Evolutionary conservation across 148 eudicot species (phyloP).

Genomic region (Amaranthus cruentus): DNA sequence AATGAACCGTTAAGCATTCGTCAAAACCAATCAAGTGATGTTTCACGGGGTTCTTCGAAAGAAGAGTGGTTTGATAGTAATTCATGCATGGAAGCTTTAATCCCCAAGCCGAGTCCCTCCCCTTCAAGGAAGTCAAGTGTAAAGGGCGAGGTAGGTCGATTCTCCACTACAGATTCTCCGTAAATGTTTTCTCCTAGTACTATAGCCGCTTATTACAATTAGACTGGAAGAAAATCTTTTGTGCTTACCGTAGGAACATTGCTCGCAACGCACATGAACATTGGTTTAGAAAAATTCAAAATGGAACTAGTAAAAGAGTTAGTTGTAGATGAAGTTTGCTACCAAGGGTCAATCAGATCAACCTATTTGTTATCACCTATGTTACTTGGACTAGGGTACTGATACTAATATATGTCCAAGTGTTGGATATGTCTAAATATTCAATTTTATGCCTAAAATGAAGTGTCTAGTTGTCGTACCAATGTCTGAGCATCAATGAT

Average conservation of each 20-base stretch:
- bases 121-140: conserved; percentile 34
- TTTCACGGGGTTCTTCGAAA: conserved; percentile 25
- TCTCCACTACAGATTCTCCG: not conserved
- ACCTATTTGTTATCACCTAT: not conserved
- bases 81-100: conserved; percentile 24
- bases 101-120: conserved; percentile 25
- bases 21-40: conserved; percentile 30
- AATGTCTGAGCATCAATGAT: too few relatives aligned
- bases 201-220: not conserved
- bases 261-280: too few relatives aligned
- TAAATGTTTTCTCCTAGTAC: not conserved
- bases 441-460: too few relatives aligned
- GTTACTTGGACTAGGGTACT: too few relatives aligned
- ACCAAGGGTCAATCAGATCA: not conserved
- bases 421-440: too few relatives aligned
- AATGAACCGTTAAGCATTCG: conserved; percentile 25
- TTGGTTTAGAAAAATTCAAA: too few relatives aligned
- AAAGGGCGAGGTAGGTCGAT: conserved; percentile 58
- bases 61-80: conserved; percentile 23
- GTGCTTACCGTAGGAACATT: not conserved
- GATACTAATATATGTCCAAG: too few relatives aligned
- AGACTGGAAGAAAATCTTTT: not conserved
- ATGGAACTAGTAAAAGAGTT: too few relatives aligned
- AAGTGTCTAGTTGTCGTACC: too few relatives aligned
- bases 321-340: too few relatives aligned